These are phyloP conservation scores for Coniella lustricola DNA, from an alignment of 2,329 filamentous ascomycete species.

Conservation along the genomic window DNA sequence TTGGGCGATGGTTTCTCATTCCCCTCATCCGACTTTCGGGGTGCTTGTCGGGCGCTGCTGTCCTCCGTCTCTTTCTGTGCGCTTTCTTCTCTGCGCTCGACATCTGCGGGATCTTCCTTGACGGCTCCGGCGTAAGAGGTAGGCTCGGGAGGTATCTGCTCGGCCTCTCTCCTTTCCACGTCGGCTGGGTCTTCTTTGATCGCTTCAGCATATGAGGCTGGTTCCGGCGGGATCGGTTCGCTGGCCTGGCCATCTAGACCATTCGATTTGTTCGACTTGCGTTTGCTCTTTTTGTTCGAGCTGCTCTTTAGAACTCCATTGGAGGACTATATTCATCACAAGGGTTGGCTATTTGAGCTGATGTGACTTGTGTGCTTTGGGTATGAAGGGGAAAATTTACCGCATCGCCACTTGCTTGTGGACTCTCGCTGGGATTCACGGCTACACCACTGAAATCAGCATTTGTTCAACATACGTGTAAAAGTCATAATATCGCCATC, in stretches of 20 bases:
- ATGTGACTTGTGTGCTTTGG: no score
- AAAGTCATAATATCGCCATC: no score
- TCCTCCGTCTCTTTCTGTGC: background rate
- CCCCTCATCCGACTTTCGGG: background rate
- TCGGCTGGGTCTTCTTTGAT: constrained; percentile 13
- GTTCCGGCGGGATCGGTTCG: background rate
- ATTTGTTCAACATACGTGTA: background rate
- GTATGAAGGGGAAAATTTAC: no score
- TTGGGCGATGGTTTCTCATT: background rate
- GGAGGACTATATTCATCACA: background rate
- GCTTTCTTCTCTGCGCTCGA: background rate
- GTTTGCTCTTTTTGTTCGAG: constrained; percentile 12
- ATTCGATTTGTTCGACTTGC: constrained; percentile 11
- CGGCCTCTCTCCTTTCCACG: background rate
- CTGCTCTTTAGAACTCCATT: background rate
- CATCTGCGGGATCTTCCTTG: constrained; percentile 13
- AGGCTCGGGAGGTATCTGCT: background rate
- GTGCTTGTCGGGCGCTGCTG: background rate
- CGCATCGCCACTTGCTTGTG: background rate
- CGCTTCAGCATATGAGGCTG: constrained; percentile 13
- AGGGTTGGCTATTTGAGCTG: background rate
- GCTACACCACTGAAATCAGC: constrained; percentile 14
- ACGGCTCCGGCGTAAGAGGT: constrained; percentile 13
- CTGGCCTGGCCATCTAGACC: background rate
- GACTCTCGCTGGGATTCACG: constrained; percentile 2